Conservation (phyloP, 305 asterid species). For the Fraxinus floribunda region DNA sequence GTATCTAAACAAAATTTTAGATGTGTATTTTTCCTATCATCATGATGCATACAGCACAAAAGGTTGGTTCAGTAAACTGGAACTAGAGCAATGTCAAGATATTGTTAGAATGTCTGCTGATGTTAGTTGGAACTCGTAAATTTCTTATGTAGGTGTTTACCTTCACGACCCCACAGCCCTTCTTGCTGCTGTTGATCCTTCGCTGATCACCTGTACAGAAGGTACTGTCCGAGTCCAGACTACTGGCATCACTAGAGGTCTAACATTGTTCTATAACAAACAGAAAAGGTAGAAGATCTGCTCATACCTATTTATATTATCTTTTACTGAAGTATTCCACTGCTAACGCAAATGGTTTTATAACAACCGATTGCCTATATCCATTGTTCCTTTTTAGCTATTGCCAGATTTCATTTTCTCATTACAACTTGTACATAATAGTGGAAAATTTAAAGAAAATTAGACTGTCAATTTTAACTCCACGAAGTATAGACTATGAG, state of each 20-base stretch:
- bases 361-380: not conserved
- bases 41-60: constrained; percentile 77
- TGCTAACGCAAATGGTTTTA: constrained; percentile 2
- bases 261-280: constrained; percentile 77
- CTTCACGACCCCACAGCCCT: constrained; percentile 92
- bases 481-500: not conserved
- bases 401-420: not conserved
- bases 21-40: constrained; percentile 77
- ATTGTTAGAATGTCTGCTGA: not conserved
- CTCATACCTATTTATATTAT: not conserved
- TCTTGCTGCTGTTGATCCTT: constrained; percentile 88
- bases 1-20: constrained; percentile 80
- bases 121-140: constrained; percentile 14
- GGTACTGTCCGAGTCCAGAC: constrained; percentile 92
- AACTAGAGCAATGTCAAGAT: constrained; percentile 11
- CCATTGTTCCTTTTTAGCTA: not conserved
- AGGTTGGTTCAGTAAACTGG: constrained; percentile 47
- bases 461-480: not conserved
- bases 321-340: not conserved
- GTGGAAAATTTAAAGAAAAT: not conserved
- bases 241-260: constrained; percentile 77
- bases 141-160: constrained; percentile 66
- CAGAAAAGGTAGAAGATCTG: constrained; percentile 62
- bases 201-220: constrained; percentile 73
- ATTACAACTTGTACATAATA: not conserved